Evolutionary conservation across 441 rosid species (phyloP), one percentile per base, ranked within the genome.

Genomic region (Euphorbia schlechtendalii): DNA sequence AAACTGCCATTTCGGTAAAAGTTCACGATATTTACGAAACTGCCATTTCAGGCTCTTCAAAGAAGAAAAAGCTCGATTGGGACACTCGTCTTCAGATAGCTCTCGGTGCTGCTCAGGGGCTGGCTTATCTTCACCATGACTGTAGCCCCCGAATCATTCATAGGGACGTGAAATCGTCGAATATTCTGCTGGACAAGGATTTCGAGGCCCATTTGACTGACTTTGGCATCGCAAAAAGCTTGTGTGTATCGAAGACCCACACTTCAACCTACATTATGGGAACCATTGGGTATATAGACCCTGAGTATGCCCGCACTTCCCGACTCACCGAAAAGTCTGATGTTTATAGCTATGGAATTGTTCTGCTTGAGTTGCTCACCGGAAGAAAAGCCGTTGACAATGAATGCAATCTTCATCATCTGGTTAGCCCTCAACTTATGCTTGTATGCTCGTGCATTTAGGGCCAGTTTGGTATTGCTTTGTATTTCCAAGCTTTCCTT

Each of bases 261-360:
- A 89, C 98, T 41, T 94, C 94, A 15, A 89, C 99, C 1, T 84
- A 77, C 65, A 64, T 94, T 9, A 86, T 87, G 98, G 99, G 98
- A 38, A 89, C 98, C 5, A 94, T 94, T 63, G 99, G 98, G 22
- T 91, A 94, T 71, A 91, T 94, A 62, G 99, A 91, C 59, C 99
- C 99, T 0, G 99, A 94, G 70, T 94, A 94, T 72, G 98, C 99
- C 14, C 90, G 96, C 24, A 94, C 99, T 63, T 91, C 99, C 30
- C 92, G 82, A 0, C 92, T 91, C 51, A 94, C 98, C 0, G 99
- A 91, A 80, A 94, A 91, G 64, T 89, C 98, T 0, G 98, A 91
- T 74, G 94, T 94, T 8, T 94, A 91, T 73, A 91, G 99, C 70
- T 94, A 81, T 2, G 99, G 96, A 25, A 81, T 94, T 57, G 96